Evolutionary conservation across 2,329 filamentous ascomycete genomes (phyloP).

Genomic region (Graphilbum ipis-grandicollis): DNA sequence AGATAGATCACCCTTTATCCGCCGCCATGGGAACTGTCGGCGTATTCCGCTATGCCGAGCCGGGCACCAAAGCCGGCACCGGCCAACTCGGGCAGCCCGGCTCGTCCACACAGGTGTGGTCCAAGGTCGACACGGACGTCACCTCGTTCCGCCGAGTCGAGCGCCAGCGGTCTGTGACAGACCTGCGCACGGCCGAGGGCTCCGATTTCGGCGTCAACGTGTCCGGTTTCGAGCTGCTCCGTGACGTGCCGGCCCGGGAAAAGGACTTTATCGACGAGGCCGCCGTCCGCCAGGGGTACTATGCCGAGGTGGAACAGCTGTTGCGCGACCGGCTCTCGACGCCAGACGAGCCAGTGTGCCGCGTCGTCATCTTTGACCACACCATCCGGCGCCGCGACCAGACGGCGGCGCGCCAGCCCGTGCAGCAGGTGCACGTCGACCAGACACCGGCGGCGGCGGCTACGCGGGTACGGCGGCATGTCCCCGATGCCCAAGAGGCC

Average conservation of each 20-base stretch:
- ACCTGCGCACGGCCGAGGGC: conserved; percentile 32
- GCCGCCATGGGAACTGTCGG: conserved; percentile 12
- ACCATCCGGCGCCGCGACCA: conserved; percentile 43
- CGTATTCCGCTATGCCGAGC: conserved; percentile 43
- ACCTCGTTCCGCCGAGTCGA: conserved; percentile 32
- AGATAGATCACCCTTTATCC: too few relatives aligned
- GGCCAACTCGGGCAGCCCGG: conserved; percentile 16
- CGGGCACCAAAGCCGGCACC: conserved; percentile 19
- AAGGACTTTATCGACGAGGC: conserved; percentile 37
- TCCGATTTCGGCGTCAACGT: conserved; percentile 36
- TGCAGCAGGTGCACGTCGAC: conserved; percentile 55
- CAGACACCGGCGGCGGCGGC: conserved; percentile 48
- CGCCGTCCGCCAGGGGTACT: conserved; percentile 38
- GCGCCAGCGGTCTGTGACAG: conserved; percentile 28
- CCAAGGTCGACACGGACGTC: conserved; percentile 44
- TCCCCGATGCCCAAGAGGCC: conserved; percentile 32
- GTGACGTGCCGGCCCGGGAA: conserved; percentile 29
- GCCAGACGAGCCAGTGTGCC: conserved; percentile 25
- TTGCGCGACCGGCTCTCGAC: conserved; percentile 29
- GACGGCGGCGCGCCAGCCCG: conserved; percentile 41
- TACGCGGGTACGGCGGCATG: conserved; percentile 42
- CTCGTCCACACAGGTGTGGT: conserved; percentile 34
- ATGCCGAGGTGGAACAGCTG: conserved; percentile 40
- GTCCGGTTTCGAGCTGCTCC: conserved; percentile 38
- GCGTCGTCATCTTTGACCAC: conserved; percentile 55